Percentiles rank a stretch among this genome's conserved stretches.
These are phyloP conservation scores for Mortierella sp. DNA, from an alignment of 371 early-diverging fungal species.

Conservation along the genomic window DNA sequence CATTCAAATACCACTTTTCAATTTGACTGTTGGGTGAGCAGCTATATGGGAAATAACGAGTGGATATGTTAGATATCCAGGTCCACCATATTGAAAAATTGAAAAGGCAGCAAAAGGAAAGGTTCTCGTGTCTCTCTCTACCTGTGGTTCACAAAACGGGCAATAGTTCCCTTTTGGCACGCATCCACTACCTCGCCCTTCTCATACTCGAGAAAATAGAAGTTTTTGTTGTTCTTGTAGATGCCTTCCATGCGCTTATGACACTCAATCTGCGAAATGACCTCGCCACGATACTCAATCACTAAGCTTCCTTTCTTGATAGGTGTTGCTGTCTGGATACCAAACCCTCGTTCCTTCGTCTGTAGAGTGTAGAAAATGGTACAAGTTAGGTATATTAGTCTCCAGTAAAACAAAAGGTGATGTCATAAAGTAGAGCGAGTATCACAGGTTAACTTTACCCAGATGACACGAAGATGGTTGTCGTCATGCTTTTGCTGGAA, in stretches of 20 bases:
- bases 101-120: too few species aligned
- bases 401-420: not conserved
- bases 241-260: conserved; percentile 78
- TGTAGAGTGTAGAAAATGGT: conserved; percentile 28
- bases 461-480: conserved; percentile 72
- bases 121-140: conserved; percentile 13
- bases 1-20: conserved; percentile 84
- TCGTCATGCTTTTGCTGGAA: conserved; percentile 72
- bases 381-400: not conserved
- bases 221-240: conserved; percentile 74
- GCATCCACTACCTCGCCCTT: conserved; percentile 87
- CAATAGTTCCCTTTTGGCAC: conserved; percentile 78
- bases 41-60: too few species aligned
- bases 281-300: conserved; percentile 91
- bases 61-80: too few species aligned
- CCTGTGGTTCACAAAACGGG: conserved; percentile 80
- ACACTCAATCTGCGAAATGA: conserved; percentile 77
- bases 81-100: too few species aligned
- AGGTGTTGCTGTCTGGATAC: conserved; percentile 71
- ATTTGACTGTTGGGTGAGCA: conserved; percentile 95
- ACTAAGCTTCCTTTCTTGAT: conserved; percentile 76
- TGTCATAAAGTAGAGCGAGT: not conserved
- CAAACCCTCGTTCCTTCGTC: conserved; percentile 80
- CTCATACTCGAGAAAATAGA: conserved; percentile 86
- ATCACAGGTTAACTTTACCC: conserved; percentile 55